Evolutionary conservation across 352 stramenopile species (phyloP).

Genomic region (Phytophthora lateralis): DNA sequence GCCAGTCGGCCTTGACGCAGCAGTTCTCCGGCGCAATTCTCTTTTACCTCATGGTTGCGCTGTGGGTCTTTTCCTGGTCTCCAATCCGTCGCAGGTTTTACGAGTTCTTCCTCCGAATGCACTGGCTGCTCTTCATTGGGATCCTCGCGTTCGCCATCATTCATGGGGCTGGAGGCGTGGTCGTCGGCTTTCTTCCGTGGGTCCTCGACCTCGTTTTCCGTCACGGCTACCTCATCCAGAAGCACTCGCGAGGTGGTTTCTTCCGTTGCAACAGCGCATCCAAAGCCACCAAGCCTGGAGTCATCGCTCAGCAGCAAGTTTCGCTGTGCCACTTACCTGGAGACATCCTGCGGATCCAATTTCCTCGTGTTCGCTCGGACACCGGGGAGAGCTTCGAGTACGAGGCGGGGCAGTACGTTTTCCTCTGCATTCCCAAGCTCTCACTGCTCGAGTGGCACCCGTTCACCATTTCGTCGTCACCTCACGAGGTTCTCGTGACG

Average conservation of each 20-base stretch:
- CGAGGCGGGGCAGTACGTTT: slow-evolving; percentile 63
- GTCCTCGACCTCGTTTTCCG: slow-evolving; percentile 44
- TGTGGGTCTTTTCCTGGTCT: slow-evolving; percentile 32
- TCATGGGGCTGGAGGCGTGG: slow-evolving; percentile 35
- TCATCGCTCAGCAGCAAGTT: slow-evolving; percentile 25
- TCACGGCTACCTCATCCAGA: slow-evolving; percentile 19
- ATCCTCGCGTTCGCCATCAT: slow-evolving; percentile 44
- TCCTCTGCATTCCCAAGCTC: slow-evolving; percentile 69
- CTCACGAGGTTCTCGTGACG: slow-evolving; percentile 52
- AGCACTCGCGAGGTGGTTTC: slow-evolving; percentile 21
- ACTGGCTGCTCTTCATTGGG: slow-evolving; percentile 50
- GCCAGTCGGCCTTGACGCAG: not conserved
- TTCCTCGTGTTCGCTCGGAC: slow-evolving; percentile 31
- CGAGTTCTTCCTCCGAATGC: slow-evolving; percentile 47
- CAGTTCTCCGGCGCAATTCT: slow-evolving; percentile 18
- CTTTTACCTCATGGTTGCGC: slow-evolving; percentile 34
- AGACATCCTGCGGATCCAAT: slow-evolving; percentile 41
- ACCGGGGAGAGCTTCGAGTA: slow-evolving; percentile 38
- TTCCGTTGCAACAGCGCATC: slow-evolving; percentile 13
- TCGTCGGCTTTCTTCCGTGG: slow-evolving; percentile 41
- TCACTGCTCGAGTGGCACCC: slow-evolving; percentile 78
- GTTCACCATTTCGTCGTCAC: slow-evolving; percentile 79
- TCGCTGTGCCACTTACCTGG: slow-evolving; percentile 11
- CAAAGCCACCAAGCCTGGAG: slow-evolving; percentile 7
- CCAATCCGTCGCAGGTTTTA: slow-evolving; percentile 48